Percentiles rank a stretch among this genome's conserved stretches.
Evolutionary conservation across 1,139 yeast genomes (phyloP).

Genomic region (Zygosaccharomyces sapae): DNA sequence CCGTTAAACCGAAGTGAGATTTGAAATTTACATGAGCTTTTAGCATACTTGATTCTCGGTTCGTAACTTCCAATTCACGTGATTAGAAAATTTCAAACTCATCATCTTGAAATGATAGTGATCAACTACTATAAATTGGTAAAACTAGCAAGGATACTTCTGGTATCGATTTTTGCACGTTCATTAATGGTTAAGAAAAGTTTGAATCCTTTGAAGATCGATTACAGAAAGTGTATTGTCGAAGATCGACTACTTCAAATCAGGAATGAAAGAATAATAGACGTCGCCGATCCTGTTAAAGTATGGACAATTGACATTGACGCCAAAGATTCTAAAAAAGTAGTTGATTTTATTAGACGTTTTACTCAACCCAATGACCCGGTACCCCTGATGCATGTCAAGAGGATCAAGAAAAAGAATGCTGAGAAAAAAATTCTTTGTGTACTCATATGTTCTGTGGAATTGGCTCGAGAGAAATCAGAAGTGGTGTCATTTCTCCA

Average conservation of each 20-base stretch:
- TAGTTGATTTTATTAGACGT: slow-evolving; percentile 34
- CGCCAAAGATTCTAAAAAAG: slow-evolving; percentile 41
- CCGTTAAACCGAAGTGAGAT: background rate
- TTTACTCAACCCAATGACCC: slow-evolving; percentile 38
- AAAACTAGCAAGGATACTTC: background rate
- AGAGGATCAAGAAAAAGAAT: slow-evolving; percentile 38
- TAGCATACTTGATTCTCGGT: too few species aligned
- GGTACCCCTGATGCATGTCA: slow-evolving; percentile 41
- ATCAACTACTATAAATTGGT: background rate
- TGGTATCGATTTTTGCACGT: background rate
- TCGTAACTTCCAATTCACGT: background rate
- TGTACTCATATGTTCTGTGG: slow-evolving; percentile 38
- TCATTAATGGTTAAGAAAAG: slow-evolving; percentile 36
- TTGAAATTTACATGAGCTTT: too few species aligned
- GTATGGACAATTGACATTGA: slow-evolving; percentile 57
- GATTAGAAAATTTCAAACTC: background rate
- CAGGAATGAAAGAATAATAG: slow-evolving; percentile 32
- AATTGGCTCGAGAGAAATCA: slow-evolving; percentile 20
- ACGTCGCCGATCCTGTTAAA: slow-evolving; percentile 40
- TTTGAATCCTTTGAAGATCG: slow-evolving; percentile 39
- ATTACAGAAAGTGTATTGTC: slow-evolving; percentile 48
- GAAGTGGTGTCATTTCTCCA: slow-evolving; percentile 18
- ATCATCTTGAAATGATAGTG: background rate
- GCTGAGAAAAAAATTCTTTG: slow-evolving; percentile 26
- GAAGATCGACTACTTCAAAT: slow-evolving; percentile 50